Evolutionary conservation across 2,329 filamentous ascomycete species (phyloP).

Genomic region (Cyanodermella asteris): DNA sequence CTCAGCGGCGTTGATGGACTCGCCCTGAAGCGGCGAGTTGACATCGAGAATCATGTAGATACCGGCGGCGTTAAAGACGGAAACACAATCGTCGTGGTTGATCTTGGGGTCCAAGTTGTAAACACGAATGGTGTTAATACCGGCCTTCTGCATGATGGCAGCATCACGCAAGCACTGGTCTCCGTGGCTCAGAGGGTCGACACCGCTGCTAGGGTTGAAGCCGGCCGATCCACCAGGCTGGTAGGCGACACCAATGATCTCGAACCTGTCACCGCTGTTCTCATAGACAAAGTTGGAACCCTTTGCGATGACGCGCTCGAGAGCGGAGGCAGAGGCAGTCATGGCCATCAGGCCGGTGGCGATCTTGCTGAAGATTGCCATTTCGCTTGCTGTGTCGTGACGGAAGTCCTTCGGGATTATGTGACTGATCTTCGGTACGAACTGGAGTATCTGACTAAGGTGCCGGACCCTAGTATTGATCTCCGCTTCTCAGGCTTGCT

Average conservation of each 20-base stretch:
- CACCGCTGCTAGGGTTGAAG: constrained; percentile 26
- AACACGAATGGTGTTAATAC: constrained; percentile 41
- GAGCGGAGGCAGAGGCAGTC: constrained; percentile 25
- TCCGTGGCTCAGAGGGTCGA: constrained; percentile 36
- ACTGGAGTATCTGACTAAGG: too few relatives aligned
- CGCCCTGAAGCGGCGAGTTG: constrained; percentile 35
- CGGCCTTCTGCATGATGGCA: constrained; percentile 38
- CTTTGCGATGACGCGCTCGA: constrained; percentile 33
- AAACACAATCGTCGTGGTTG: constrained; percentile 23
- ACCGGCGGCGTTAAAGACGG: constrained; percentile 41
- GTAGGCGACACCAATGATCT: constrained; percentile 41
- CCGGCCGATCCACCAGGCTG: constrained; percentile 39
- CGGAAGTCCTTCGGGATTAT: too few relatives aligned
- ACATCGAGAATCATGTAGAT: constrained; percentile 44
- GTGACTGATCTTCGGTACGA: too few relatives aligned
- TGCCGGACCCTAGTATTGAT: too few relatives aligned
- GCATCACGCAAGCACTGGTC: constrained; percentile 39
- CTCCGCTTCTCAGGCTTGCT: too few relatives aligned
- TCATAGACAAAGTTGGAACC: constrained; percentile 41
- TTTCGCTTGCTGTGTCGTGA: too few relatives aligned
- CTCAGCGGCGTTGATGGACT: constrained; percentile 33
- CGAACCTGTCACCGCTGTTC: constrained; percentile 34
- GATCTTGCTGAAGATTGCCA: too few relatives aligned
- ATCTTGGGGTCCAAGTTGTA: constrained; percentile 39
- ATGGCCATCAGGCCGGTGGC: too few relatives aligned